phyloP scores from a whole-genome alignment of 1,139 yeast genomes.

The Magnusiomyces fungicola region DNA sequence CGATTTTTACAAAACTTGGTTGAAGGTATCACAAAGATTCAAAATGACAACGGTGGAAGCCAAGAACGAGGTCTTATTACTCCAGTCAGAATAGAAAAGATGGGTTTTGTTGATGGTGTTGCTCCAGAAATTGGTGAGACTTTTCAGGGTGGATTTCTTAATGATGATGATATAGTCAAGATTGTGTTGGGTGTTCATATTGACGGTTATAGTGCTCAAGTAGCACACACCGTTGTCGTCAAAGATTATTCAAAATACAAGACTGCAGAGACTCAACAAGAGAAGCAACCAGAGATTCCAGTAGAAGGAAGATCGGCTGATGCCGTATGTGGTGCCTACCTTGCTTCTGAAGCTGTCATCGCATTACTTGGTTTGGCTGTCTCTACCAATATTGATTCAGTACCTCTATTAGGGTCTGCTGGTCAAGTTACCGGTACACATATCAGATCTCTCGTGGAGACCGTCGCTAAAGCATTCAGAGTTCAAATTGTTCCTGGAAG shows the following conservation, averaged over 20 bases:
- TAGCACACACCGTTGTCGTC: conserved; percentile 79
- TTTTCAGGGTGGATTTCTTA: conserved; percentile 37
- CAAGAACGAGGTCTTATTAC: conserved; percentile 71
- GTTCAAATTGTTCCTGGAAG: conserved; percentile 89
- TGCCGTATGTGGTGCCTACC: conserved; percentile 79
- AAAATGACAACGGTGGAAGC: conserved; percentile 12
- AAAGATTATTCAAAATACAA: conserved; percentile 39
- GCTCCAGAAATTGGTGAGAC: conserved; percentile 79
- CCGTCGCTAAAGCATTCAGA: conserved; percentile 70
- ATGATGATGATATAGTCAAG: conserved; percentile 79
- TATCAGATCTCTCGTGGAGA: conserved; percentile 70
- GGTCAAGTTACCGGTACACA: conserved; percentile 52
- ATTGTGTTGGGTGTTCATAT: conserved; percentile 81
- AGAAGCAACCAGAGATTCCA: conserved; percentile 56
- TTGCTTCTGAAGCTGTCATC: conserved; percentile 78
- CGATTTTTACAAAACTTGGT: conserved; percentile 44
- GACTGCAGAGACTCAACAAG: conserved; percentile 27
- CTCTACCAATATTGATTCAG: conserved; percentile 48
- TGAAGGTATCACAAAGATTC: conserved; percentile 24
- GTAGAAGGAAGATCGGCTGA: conserved; percentile 80
- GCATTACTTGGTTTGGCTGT: conserved; percentile 67
- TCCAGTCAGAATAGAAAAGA: conserved; percentile 85
- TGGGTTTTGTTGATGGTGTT: conserved; percentile 69
- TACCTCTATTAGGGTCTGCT: conserved; percentile 40
- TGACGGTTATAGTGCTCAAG: conserved; percentile 88